phyloP scores from a whole-genome alignment of 352 stramenopile genomes.

The Pythium rishiriense region DNA sequence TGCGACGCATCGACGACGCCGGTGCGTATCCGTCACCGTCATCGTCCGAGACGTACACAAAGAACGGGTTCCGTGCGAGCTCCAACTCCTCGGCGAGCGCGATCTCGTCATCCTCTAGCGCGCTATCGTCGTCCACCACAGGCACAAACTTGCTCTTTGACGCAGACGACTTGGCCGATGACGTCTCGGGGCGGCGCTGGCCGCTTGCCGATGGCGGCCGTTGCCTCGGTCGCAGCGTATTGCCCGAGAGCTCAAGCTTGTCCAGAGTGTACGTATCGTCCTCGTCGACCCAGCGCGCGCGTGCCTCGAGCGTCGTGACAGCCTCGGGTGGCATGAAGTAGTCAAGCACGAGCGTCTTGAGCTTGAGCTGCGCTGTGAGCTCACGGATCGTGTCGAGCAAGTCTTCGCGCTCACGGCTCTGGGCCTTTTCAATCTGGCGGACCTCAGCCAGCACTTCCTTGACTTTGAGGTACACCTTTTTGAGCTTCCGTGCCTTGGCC shows the following conservation, averaged over 20 bases:
- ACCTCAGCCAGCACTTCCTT: constrained; percentile 92
- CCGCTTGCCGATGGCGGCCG: constrained; percentile 72
- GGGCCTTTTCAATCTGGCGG: constrained; percentile 93
- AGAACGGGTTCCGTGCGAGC: constrained; percentile 73
- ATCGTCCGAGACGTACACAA: constrained; percentile 83
- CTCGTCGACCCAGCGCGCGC: constrained; percentile 69
- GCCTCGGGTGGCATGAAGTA: constrained; percentile 88
- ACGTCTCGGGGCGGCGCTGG: constrained; percentile 67
- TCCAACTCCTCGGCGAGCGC: constrained; percentile 66
- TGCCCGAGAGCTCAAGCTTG: constrained; percentile 75
- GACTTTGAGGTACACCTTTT: constrained; percentile 93
- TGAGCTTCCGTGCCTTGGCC: constrained; percentile 96
- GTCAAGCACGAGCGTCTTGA: constrained; percentile 93
- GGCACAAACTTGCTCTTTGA: constrained; percentile 45
- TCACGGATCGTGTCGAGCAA: constrained; percentile 95
- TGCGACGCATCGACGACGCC: constrained; percentile 51
- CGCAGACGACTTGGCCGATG: constrained; percentile 52
- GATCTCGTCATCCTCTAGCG: constrained; percentile 65
- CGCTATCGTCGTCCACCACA: constrained; percentile 27
- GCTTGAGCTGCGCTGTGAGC: constrained; percentile 94
- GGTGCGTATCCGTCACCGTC: constrained; percentile 79
- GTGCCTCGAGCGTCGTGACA: constrained; percentile 53
- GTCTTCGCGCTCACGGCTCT: constrained; percentile 91
- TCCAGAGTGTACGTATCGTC: constrained; percentile 76
- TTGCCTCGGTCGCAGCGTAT: constrained; percentile 57